phyloP scores from a whole-genome alignment of 495 filamentous ascomycete genomes.

The Clavariopsis aquatica region DNA sequence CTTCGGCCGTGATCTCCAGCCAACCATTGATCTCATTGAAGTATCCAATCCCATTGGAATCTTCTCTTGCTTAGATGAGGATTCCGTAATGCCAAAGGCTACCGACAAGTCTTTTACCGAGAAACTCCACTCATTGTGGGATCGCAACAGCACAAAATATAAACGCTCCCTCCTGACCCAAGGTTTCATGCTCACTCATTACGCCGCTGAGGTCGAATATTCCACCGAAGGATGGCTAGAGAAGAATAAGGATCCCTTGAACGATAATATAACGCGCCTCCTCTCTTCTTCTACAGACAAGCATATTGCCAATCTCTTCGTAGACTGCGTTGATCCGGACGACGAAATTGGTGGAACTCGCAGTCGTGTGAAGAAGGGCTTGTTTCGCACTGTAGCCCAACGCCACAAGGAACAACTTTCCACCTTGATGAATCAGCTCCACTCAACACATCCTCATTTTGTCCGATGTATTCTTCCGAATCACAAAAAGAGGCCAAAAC shows the following conservation, averaged over 20 bases:
- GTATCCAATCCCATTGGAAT: constrained; percentile 96
- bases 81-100: constrained; percentile 98
- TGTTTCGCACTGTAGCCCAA: constrained; percentile 96
- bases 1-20: constrained; percentile 95
- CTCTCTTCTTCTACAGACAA: constrained; percentile 78
- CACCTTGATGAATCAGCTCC: constrained; percentile 90
- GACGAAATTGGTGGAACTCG: constrained; percentile 65
- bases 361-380: constrained; percentile 92
- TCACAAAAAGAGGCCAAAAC: constrained; percentile 96
- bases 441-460: constrained; percentile 97
- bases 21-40: constrained; percentile 97
- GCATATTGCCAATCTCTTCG: constrained; percentile 82
- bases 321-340: constrained; percentile 77
- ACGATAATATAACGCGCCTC: constrained; percentile 91
- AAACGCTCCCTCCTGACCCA: constrained; percentile 81
- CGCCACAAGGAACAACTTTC: constrained; percentile 96
- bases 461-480: constrained; percentile 98
- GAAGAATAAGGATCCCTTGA: constrained; percentile 98
- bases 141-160: constrained; percentile 93
- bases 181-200: constrained; percentile 97
- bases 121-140: constrained; percentile 95
- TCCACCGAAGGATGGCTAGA: constrained; percentile 93
- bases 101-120: constrained; percentile 97
- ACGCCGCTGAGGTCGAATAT: constrained; percentile 97
- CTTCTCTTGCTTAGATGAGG: constrained; percentile 97